Base-by-base conservation (phyloP, 2,329 filamentous ascomycete genomes). In the Aspergillus versicolor region DNA sequence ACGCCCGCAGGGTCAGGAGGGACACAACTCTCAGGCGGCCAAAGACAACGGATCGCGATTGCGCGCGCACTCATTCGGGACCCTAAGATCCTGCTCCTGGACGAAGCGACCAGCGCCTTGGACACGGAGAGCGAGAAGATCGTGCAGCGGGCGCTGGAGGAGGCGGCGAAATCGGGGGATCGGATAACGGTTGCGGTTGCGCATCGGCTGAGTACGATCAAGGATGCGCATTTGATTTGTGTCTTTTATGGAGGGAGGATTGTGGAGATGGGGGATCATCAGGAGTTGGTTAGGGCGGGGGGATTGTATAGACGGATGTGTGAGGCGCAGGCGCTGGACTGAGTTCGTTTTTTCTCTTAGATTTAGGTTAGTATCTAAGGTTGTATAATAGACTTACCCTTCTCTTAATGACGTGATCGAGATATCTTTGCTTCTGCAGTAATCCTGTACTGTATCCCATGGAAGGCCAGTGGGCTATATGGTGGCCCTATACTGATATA, bases 31-130 rank as follows among this genome's bases (percentile, higher is more conserved):
- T 92, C 88, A 1, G 93, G 94, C 54, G 94, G 93, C 0, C 94
- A 97, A 75, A 96, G 96, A 71, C 93, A 97, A 75, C 89, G 94
- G 57, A 88, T 97, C 32, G 93, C 92, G 48, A 97, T 97, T 69
- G 93, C 94, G 3, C 87, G 93, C 3, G 93, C 93, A 0, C 79
- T 97, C 8, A 86, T 97, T 41, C 88, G 93, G 15, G 86, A 96
- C 66, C 93, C 94, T 5, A 92, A 91, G 74, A 87, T 97, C 58
- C 77, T 97, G 3, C 82, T 94, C 0, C 82, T 95, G 0, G 90
- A 94, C 66, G 90, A 94, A 77, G 90, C 91, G 2, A 84, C 82
- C 3, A 80, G 76, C 11, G 82, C 82, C 1, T 73, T 81, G 4
- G 78, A 80, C 63, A 79, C 75, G 0, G 75, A 81, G 67, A 77